A percentile compares a stretch with the other conserved stretches of the same genome.
Evolutionary conservation across 805 yeast species (phyloP).

Genomic region (Saccharomyces kudriavzevii): DNA sequence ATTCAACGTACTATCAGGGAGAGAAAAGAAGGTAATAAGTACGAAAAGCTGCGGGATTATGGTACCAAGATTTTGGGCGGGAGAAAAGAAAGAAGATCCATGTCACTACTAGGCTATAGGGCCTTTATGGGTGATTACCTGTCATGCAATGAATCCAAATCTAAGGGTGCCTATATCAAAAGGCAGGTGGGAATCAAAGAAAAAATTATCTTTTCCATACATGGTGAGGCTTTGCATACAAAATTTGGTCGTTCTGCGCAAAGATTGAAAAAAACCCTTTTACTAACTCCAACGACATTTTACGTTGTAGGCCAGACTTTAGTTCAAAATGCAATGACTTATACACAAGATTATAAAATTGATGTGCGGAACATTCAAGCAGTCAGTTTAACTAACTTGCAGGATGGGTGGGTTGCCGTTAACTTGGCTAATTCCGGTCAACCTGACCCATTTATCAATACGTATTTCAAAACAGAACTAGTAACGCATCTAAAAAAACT

Average conservation of each 20-base stretch:
- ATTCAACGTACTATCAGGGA: conserved; percentile 77
- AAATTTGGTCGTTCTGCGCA: conserved; percentile 87
- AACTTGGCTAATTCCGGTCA: conserved; percentile 31
- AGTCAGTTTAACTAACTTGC: conserved; percentile 59
- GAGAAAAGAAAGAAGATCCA: conserved; percentile 77
- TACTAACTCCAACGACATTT: conserved; percentile 53
- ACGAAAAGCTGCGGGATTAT: conserved; percentile 71
- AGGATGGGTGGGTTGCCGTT: conserved; percentile 83
- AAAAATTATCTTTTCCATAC: conserved; percentile 58
- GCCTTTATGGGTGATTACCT: conserved; percentile 86
- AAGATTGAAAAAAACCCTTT: conserved; percentile 59
- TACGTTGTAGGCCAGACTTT: conserved; percentile 65
- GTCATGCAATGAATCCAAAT: conserved; percentile 66
- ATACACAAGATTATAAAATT: conserved; percentile 53
- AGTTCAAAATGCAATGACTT: conserved; percentile 50
- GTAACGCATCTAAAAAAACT: conserved; percentile 58
- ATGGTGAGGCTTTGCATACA: conserved; percentile 70
- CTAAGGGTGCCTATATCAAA: conserved; percentile 64
- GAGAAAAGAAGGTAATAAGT: conserved; percentile 71
- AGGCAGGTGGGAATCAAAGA: conserved; percentile 63
- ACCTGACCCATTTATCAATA: conserved; percentile 72
- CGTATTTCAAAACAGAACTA: conserved; percentile 81
- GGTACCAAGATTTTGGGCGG: conserved; percentile 66
- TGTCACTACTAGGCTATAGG: conserved; percentile 77
- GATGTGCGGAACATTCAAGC: conserved; percentile 50